Evolutionary conservation across 208 protist genomes (phyloP), one percentile per base, ranked within the genome.

Genomic region (Strigomonas culicis): DNA sequence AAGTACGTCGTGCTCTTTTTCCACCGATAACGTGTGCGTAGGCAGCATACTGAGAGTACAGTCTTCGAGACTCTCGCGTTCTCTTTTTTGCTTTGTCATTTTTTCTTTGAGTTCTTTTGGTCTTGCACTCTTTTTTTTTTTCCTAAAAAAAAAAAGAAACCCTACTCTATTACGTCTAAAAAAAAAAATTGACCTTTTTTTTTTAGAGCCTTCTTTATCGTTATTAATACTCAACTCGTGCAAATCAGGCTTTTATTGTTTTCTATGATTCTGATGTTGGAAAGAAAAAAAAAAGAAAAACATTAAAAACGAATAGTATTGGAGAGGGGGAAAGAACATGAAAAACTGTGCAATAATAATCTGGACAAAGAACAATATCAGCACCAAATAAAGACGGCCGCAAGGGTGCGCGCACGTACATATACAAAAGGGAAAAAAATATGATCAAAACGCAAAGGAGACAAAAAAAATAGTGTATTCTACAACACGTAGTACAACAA

Each of bases 1-100:
- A 8, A 93, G 71, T 15, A 93, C 87, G 58, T 93, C 87, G 51
- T 88, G 70, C 25, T 90, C 71, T 27, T 62, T 68, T 19, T 93
- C 66, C 0, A 93, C 69, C 2, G 78, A 81, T 4, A 93, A 68
- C 6, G 81, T 90, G 43, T 90, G 70, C 4, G 69, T 81, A 1
- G 87, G 87, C 11, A 90, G 55, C 2, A 56, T 82, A 36, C 80
- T 77, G 6, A 91, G 59, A 3, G 62, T 71, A 49, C 84, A 91
- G n/a, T 30, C 21, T 0, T 77, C 52, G 13, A 93, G 69, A 27
- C 17, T 44, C 47, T 58, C 57, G 27, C 68, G 27, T 0, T 44
- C 55, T 47, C 71, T 55, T 50, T 72, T 71, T 22, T 34, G 56
- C 13, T 74, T 64, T 15, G 55, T 24, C 50, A 77, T 74, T n/a